Base-by-base conservation (phyloP, 192 early-diverging fungal species). In the Glomus cerebriforme region DNA sequence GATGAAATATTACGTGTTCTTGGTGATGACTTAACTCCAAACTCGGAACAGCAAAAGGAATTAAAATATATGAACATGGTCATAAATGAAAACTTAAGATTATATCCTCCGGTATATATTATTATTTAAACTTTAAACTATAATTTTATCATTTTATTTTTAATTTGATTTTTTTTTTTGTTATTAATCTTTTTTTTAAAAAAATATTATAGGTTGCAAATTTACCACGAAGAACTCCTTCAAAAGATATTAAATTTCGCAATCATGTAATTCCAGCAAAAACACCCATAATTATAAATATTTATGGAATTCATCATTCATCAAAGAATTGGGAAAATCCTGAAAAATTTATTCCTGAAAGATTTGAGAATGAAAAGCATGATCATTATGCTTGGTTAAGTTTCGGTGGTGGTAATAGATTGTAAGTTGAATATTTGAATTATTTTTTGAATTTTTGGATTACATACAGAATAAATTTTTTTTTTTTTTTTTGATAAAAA, bases 101-200 rank as follows among this genome's bases (percentile, higher is more conserved):
- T 64, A 64, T 32, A 64, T 64, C 62, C 62, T 64, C 62, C 62
- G 17, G 62, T 64, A n/a, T 29, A 22, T 15, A 64, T 64, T 31
- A 62, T 59, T 59, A 9, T 5, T 26, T 39, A 0, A 39, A 5
- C 13, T 1, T 49, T 49, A 39, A 39, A 39, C 3, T 17, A 3
- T 49, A 0, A 49, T 17, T 49, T 45, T 45, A 12, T 45, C 8
- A 45, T 7, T 35, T 35, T 3, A 35, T 35, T 17, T 24, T 59
- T 1, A 58, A 58, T 7, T 59, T 24, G 17, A 59, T 17, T 59
- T 19, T 24, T n/a, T n/a, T n/a, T n/a, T n/a, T n/a, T n/a, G 5
- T 1, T 7, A 60, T 24, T 22, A 19, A 60, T n/a, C 22, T 60
- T 24, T n/a, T 60, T 60, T 60, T n/a, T 24, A 1, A 24, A 1